A percentile compares a stretch with the other conserved stretches of the same genome.
Evolutionary conservation across 371 early-diverging fungal genomes (phyloP).

Genomic region (Fennellomyces sp.): DNA sequence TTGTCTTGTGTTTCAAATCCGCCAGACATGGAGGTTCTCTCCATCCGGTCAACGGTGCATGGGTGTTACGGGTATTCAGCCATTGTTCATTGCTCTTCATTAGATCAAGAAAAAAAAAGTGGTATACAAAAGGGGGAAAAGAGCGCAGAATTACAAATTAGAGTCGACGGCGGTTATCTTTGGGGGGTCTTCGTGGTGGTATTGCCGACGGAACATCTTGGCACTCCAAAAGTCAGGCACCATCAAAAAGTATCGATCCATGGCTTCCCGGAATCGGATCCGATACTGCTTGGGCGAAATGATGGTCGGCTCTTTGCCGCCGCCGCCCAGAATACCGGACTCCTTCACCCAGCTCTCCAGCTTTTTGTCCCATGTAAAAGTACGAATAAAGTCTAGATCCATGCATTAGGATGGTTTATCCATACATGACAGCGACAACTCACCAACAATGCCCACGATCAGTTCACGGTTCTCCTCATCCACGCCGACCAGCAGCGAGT

Average conservation of each 20-base stretch:
- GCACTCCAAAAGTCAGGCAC: conserved; percentile 68
- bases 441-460: conserved; percentile 94
- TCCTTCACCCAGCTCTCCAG: conserved; percentile 97
- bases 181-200: conserved; percentile 2
- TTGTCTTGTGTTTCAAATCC: too few species aligned
- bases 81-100: too few species aligned
- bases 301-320: conserved; percentile 93
- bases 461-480: conserved; percentile 85
- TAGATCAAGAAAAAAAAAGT: neutral
- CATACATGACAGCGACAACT: conserved; percentile 9
- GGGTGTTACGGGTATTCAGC: too few species aligned
- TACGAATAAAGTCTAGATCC: conserved; percentile 91
- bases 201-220: conserved; percentile 7
- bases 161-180: neutral
- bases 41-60: too few species aligned
- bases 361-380: conserved; percentile 97
- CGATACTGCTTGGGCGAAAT: conserved; percentile 94
- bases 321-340: conserved; percentile 83
- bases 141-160: too few species aligned
- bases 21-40: too few species aligned
- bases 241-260: conserved; percentile 89
- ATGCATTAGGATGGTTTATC: too few species aligned
- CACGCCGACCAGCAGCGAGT: conserved; percentile 93
- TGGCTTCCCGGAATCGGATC: conserved; percentile 89
- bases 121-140: neutral